Evolutionary conservation across 1,139 yeast species (phyloP).

Genomic region (Debaryomycetaceae sp.): DNA sequence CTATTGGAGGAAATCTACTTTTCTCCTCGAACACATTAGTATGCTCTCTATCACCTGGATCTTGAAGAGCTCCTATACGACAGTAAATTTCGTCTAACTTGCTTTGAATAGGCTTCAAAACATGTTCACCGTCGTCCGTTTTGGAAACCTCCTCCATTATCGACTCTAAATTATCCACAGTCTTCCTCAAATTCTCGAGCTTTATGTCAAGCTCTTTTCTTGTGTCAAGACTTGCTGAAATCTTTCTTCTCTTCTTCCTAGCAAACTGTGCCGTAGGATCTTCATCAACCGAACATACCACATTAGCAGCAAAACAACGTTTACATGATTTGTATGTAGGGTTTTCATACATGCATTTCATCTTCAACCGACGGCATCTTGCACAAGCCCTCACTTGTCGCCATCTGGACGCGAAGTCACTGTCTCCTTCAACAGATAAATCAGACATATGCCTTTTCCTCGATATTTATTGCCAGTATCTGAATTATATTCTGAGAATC

Average conservation of each 20-base stretch:
- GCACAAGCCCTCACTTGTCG: constrained; percentile 53
- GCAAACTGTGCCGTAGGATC: constrained; percentile 44
- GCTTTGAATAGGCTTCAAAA: neutral
- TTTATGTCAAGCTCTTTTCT: neutral
- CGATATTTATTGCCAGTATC: too few relatives aligned
- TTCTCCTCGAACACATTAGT: neutral
- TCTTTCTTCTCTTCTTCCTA: constrained; percentile 15
- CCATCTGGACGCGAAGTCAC: constrained; percentile 33
- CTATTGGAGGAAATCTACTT: neutral
- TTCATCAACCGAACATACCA: constrained; percentile 44
- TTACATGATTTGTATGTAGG: constrained; percentile 43
- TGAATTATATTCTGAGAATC: too few relatives aligned
- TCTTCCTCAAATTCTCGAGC: neutral
- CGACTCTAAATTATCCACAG: neutral
- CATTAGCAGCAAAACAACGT: constrained; percentile 42
- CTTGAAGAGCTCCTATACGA: constrained; percentile 1
- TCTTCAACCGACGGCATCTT: constrained; percentile 52
- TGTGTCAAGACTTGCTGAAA: constrained; percentile 1
- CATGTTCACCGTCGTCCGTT: neutral
- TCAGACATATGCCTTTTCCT: neutral
- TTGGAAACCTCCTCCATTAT: neutral
- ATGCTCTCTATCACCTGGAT: neutral
- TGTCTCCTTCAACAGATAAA: neutral
- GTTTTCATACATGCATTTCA: constrained; percentile 51
- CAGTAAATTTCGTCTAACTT: constrained; percentile 7